phyloP scores from a whole-genome alignment of 768 basidiomycete genomes.

The Arthromyces matolae region DNA sequence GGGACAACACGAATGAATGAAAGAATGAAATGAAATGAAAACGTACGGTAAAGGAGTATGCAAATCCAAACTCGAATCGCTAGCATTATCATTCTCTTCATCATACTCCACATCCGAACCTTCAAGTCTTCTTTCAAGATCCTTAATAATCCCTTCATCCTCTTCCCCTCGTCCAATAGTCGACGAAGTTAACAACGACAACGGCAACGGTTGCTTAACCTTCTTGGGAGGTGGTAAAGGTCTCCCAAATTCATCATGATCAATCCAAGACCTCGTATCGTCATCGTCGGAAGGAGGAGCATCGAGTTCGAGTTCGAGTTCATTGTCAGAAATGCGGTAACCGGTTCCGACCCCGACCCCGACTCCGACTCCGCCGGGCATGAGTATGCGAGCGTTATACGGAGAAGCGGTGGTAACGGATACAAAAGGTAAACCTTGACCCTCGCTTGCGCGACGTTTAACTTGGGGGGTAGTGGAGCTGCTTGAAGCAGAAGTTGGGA shows the following conservation, averaged over 20 bases:
- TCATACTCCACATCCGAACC: constrained; percentile 11
- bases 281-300: constrained; percentile 11
- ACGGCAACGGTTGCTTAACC: not conserved
- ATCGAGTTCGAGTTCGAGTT: not conserved
- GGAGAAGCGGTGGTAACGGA: not conserved
- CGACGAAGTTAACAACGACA: no score
- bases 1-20: no score
- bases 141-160: constrained; percentile 20
- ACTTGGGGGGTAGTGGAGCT: not conserved
- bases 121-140: constrained; percentile 18
- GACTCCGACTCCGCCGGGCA: no score
- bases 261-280: constrained; percentile 21
- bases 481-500: not conserved
- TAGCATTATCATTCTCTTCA: constrained; percentile 35
- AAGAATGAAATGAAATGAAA: constrained; percentile 1
- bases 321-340: not conserved
- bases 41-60: constrained; percentile 70
- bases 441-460: not conserved
- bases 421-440: not conserved
- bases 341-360: no score
- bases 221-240: constrained; percentile 1
- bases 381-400: not conserved
- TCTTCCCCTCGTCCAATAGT: no score
- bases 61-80: constrained; percentile 61
- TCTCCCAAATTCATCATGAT: constrained; percentile 18